These are phyloP conservation scores for Orbilia brochopaga DNA, from an alignment of 2,329 filamentous ascomycete species.

Conservation along the genomic window DNA sequence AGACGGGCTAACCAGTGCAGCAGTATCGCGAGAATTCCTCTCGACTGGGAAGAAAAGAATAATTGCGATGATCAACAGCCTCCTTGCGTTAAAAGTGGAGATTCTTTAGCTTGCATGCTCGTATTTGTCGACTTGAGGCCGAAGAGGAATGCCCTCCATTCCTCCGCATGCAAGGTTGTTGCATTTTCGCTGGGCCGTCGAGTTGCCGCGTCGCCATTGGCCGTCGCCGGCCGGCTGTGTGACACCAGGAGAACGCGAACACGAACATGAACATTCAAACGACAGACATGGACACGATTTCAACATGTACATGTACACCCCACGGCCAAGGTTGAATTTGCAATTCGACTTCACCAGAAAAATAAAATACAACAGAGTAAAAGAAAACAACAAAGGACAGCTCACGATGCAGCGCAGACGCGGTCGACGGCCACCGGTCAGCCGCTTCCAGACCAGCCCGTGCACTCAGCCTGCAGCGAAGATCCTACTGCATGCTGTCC, in stretches of 20 bases:
- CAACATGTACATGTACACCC: background rate
- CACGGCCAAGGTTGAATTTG: conserved; percentile 7
- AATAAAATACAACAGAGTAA: too few species aligned
- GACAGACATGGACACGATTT: too few species aligned
- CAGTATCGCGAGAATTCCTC: conserved; percentile 34
- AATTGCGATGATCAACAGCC: conserved; percentile 38
- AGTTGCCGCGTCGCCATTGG: background rate
- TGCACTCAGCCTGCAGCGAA: conserved; percentile 43
- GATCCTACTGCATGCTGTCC: conserved; percentile 18
- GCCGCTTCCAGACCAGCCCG: conserved; percentile 48
- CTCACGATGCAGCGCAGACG: conserved; percentile 12
- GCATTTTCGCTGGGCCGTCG: conserved; percentile 18
- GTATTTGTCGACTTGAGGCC: conserved; percentile 14
- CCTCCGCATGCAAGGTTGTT: conserved; percentile 48
- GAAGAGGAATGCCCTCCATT: conserved; percentile 42
- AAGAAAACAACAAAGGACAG: too few species aligned
- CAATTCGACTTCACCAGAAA: too few species aligned
- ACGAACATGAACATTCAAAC: conserved; percentile 14
- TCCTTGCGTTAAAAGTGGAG: conserved; percentile 45
- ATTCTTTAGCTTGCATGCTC: conserved; percentile 33
- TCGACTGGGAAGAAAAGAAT: conserved; percentile 18
- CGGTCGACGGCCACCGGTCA: conserved; percentile 6
- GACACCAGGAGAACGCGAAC: conserved; percentile 8
- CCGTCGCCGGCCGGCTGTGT: background rate
- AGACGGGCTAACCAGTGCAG: conserved; percentile 1